Percentiles rank a stretch among this genome's conserved stretches.
These are phyloP conservation scores for Cordyceps militaris DNA, from an alignment of 2,329 filamentous ascomycete genomes.

Conservation along the genomic window DNA sequence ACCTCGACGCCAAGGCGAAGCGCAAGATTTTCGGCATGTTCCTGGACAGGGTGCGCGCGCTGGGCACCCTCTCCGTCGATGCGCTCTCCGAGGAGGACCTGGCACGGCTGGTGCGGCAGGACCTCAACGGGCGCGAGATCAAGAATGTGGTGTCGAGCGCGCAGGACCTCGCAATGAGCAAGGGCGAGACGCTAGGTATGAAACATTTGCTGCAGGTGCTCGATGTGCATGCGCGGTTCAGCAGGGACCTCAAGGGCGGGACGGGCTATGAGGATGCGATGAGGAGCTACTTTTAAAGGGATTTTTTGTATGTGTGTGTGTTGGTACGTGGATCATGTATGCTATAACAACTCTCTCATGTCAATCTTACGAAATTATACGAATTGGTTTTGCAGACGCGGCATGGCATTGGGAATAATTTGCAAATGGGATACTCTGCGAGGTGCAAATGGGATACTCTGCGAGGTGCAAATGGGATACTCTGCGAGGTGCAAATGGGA, in stretches of 20 bases:
- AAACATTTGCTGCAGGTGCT: slow-evolving; percentile 73
- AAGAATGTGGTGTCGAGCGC: slow-evolving; percentile 83
- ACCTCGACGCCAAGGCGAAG: slow-evolving; percentile 64
- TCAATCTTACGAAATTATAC: no score
- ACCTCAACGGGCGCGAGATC: slow-evolving; percentile 62
- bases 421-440: no score
- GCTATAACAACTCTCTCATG: neutral
- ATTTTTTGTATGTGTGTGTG: neutral
- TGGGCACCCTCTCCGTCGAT: slow-evolving; percentile 54
- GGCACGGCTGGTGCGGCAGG: slow-evolving; percentile 57
- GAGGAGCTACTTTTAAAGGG: slow-evolving; percentile 61
- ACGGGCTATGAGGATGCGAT: slow-evolving; percentile 76
- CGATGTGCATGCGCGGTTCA: slow-evolving; percentile 78
- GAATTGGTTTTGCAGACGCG: no score
- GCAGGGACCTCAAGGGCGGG: slow-evolving; percentile 75
- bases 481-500: no score
- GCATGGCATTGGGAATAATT: no score
- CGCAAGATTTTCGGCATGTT: slow-evolving; percentile 80
- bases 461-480: no score
- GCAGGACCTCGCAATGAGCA: slow-evolving; percentile 73
- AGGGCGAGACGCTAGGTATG: slow-evolving; percentile 65
- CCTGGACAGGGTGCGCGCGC: slow-evolving; percentile 61
- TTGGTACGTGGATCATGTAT: neutral
- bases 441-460: no score
- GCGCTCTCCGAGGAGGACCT: slow-evolving; percentile 62